Conservation (phyloP, 768 basidiomycete genomes). For the Boletus vermiculosoides region DNA sequence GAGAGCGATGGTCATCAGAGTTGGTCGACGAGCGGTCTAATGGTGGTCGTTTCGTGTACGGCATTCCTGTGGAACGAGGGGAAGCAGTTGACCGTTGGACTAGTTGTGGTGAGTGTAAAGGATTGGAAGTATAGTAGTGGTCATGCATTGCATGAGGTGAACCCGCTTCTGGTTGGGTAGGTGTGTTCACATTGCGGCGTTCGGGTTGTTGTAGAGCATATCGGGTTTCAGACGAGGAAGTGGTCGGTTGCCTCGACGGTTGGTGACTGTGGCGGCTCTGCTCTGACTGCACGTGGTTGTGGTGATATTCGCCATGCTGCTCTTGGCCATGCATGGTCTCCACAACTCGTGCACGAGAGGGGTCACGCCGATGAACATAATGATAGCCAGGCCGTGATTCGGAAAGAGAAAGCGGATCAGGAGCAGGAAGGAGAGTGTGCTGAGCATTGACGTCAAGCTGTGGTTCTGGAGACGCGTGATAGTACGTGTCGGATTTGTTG, state of each 20-base stretch:
- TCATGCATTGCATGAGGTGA: conserved; percentile 16
- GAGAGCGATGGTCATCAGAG: conserved; percentile 16
- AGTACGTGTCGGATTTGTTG: conserved; percentile 26
- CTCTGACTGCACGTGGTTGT: conserved; percentile 22
- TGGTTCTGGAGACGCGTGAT: conserved; percentile 26
- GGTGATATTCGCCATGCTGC: conserved; percentile 29
- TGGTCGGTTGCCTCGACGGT: conserved; percentile 20
- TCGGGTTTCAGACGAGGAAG: conserved; percentile 19
- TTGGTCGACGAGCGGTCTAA: conserved; percentile 2
- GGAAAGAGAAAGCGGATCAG: conserved; percentile 34
- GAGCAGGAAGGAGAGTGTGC: conserved; percentile 19
- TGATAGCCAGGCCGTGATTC: conserved; percentile 29
- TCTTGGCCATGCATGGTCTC: conserved; percentile 23
- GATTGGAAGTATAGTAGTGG: conserved; percentile 15
- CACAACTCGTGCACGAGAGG: conserved; percentile 29
- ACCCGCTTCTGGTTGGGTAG: conserved; percentile 21
- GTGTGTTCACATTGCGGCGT: conserved; percentile 13
- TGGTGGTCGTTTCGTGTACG: conserved; percentile 22
- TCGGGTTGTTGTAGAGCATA: conserved; percentile 20
- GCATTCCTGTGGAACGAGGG: conserved; percentile 17
- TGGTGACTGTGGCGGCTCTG: conserved; percentile 14
- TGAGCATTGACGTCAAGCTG: conserved; percentile 33
- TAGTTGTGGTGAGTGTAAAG: conserved; percentile 16
- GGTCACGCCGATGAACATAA: conserved; percentile 26
- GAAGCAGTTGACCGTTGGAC: conserved; percentile 21